Base-by-base conservation (phyloP, 495 filamentous ascomycete species). In the Lentithecium fluviatile region DNA sequence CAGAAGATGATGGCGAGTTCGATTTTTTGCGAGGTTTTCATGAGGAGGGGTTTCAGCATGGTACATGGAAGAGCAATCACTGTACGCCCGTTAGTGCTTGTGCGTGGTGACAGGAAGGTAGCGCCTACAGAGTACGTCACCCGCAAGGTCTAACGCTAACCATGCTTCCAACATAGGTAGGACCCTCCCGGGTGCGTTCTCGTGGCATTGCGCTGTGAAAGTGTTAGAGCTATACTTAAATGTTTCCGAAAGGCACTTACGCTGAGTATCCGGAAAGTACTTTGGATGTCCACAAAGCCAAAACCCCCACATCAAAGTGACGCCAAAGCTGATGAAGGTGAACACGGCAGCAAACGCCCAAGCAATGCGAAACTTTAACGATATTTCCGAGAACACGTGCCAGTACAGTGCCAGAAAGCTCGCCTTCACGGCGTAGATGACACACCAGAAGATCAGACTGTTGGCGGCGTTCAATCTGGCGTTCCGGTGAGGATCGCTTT, bases 331-430 rank as follows among this genome's bases (percentile, higher is more conserved):
- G 11, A 56, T 6, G 8, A 7, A 23, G 6, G 24, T 45, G 45
- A 21, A 56, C n/a, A 20, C 17, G 11, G 38, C 40, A 7, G 38
- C 21, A 6, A 25, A 17, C 25, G 7, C 17, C 52, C 52, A 56
- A 4, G 40, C 37, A 2, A 45, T 10, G 37, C 52, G 52, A 32
- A 56, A 56, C 20, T 23, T 12, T 11, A 7, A 6, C 17, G 52
- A 56, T 7, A 56, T 24, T 43, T 71, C 64, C n/a, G n/a, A n/a
- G 46, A 79, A 77, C 7, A 81, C 68, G 29, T 68, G 69, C 69
- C 69, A 76, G 66, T 77, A 82, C 0, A 81, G 65, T 0, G 76
- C 73, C 49, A 82, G 63, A 57, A 81, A 80, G 24, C 75, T 71
- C 8, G 69, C 77, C 68, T 81, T 79, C 54, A 80, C 75, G 21